Evolutionary conservation across 2,329 filamentous ascomycete species (phyloP).

Genomic region (Diplocarpon rosae): DNA sequence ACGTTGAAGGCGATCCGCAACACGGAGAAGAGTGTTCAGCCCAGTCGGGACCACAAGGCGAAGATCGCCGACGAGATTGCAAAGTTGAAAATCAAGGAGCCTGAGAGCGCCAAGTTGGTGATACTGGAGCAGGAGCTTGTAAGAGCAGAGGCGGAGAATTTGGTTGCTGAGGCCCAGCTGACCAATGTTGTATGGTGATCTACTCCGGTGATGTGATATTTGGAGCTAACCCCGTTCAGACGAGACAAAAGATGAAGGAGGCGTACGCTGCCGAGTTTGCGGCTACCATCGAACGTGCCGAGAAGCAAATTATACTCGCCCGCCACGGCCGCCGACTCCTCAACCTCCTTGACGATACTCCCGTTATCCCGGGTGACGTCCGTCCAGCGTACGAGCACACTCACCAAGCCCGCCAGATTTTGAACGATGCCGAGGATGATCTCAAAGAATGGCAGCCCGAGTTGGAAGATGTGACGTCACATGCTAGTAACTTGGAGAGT

Average conservation of each 20-base stretch:
- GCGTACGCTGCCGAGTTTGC: slow-evolving; percentile 82
- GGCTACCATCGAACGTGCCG: slow-evolving; percentile 86
- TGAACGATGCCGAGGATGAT: slow-evolving; percentile 88
- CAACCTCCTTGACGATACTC: slow-evolving; percentile 77
- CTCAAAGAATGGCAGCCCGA: slow-evolving; percentile 58
- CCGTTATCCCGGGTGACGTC: slow-evolving; percentile 75
- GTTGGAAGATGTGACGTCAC: slow-evolving; percentile 21
- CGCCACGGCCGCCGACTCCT: slow-evolving; percentile 80
- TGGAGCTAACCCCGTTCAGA: slow-evolving; percentile 38
- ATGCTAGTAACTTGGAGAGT: slow-evolving; percentile 9
- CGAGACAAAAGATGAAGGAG: slow-evolving; percentile 91
- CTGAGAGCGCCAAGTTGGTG: slow-evolving; percentile 67
- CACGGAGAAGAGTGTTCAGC: slow-evolving; percentile 91
- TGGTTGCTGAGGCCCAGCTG: slow-evolving; percentile 93
- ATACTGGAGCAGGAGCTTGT: slow-evolving; percentile 94
- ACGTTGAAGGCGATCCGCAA: slow-evolving; percentile 88
- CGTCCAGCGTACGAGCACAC: slow-evolving; percentile 56
- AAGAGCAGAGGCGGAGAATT: slow-evolving; percentile 84
- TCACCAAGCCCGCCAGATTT: slow-evolving; percentile 65
- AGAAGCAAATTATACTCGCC: slow-evolving; percentile 92
- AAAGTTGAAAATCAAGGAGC: slow-evolving; percentile 85
- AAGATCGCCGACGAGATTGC: slow-evolving; percentile 91
- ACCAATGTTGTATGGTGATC: slow-evolving; percentile 68
- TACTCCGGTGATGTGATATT: neutral
- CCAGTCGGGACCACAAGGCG: slow-evolving; percentile 72